Evolutionary conservation across 2,329 filamentous ascomycete species (phyloP).

Genomic region (Alternaria angustiovoidea): DNA sequence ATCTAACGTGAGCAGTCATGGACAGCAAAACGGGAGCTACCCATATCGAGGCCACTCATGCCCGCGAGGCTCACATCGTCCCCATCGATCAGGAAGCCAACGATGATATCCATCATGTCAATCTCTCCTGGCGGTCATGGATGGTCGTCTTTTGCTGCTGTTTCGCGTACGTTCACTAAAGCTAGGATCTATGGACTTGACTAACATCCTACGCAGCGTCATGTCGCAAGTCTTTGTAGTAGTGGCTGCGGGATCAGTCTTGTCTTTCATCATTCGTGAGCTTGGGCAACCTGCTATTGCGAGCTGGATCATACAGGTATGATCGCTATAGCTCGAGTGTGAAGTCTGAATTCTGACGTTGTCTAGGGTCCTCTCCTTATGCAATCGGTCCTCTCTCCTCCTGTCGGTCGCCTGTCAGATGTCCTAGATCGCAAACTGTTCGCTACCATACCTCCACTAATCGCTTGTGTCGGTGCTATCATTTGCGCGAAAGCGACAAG

Average conservation of each 20-base stretch:
- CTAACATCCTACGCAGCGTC: conserved; percentile 42
- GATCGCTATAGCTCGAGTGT: fast-evolving
- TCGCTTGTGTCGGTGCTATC: conserved; percentile 63
- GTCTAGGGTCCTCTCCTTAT: conserved; percentile 63
- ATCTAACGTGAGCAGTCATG: conserved; percentile 16
- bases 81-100: conserved; percentile 40
- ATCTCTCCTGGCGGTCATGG: conserved; percentile 65
- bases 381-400: conserved; percentile 64
- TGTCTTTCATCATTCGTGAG: conserved; percentile 65
- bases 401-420: conserved; percentile 65
- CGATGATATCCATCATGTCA: conserved; percentile 52
- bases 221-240: conserved; percentile 66
- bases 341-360: not conserved
- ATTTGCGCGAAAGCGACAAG: conserved; percentile 63
- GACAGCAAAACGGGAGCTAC: conserved; percentile 26
- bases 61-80: conserved; percentile 27
- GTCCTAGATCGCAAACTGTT: conserved; percentile 64
- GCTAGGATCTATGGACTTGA: conserved; percentile 16
- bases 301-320: conserved; percentile 65
- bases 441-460: conserved; percentile 60
- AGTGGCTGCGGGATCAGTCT: conserved; percentile 63
- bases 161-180: conserved; percentile 48
- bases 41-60: conserved; percentile 24
- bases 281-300: conserved; percentile 60
- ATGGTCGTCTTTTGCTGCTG: conserved; percentile 60